These are phyloP conservation scores for Aspergillus felis DNA, from an alignment of 2,329 filamentous ascomycete species.

Conservation along the genomic window DNA sequence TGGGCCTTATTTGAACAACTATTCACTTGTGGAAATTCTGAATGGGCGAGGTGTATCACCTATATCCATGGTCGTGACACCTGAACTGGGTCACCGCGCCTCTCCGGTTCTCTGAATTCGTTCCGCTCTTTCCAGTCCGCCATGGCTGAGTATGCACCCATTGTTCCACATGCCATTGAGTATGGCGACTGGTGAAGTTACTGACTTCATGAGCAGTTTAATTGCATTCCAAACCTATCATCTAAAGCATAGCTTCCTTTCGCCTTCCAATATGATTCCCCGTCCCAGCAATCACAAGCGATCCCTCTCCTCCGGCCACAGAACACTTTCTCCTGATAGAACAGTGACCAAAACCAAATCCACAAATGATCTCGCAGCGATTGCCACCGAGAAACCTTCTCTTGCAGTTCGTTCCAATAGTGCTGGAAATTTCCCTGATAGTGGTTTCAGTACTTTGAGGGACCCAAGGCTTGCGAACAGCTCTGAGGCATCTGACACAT, in stretches of 20 bases:
- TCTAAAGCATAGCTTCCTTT: conserved; percentile 31
- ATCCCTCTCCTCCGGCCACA: conserved; percentile 34
- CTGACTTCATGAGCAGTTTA: conserved; percentile 27
- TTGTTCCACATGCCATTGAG: not conserved
- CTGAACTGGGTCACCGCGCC: conserved; percentile 9
- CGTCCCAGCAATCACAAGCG: conserved; percentile 34
- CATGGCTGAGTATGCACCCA: conserved; percentile 38
- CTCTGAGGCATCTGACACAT: conserved; percentile 33
- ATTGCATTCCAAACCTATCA: conserved; percentile 38
- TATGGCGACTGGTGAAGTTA: not conserved
- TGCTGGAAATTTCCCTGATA: conserved; percentile 31
- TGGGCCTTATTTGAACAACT: not conserved
- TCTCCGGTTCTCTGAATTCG: conserved; percentile 18
- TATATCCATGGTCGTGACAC: conserved; percentile 16
- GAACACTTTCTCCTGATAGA: conserved; percentile 32
- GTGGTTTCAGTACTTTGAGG: conserved; percentile 45
- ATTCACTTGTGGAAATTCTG: conserved; percentile 4
- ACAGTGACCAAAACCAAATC: conserved; percentile 44
- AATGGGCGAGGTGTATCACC: conserved; percentile 13
- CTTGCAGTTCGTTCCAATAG: conserved; percentile 22
- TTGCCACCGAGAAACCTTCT: conserved; percentile 25
- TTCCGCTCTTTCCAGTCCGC: conserved; percentile 13
- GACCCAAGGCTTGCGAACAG: conserved; percentile 39
- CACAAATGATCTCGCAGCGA: conserved; percentile 38
- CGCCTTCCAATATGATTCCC: conserved; percentile 36